Base-by-base conservation (phyloP, 768 basidiomycete species). In the Tricholoma terreum region DNA sequence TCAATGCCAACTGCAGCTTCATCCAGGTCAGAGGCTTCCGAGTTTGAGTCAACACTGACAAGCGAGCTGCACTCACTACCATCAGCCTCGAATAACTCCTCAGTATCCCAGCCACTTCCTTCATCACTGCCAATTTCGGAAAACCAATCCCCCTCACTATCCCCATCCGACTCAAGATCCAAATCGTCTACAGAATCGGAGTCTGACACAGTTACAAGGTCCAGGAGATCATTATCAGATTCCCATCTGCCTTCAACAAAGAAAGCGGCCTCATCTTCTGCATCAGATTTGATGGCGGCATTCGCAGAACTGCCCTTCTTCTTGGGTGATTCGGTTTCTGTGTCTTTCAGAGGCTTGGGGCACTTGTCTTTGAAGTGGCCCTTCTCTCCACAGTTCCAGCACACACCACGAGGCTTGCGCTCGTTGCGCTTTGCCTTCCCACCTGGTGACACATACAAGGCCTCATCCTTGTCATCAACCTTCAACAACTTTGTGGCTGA, bases 381-480 rank as follows among this genome's bases (percentile, higher is more conserved):
- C 34, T 35, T 38, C 36, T 38, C 36, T n/a, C n/a, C n/a, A n/a
- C 36, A 38, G 7, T 15, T 38, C 15, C 36, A 38, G 36, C 36
- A 38, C 14, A 52, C 54, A 11, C 56, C 52, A 17, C 34, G 55
- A 8, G 49, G 59, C 58, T 19, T n/a, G n/a, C n/a, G n/a, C n/a
- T n/a, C n/a, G n/a, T n/a, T n/a, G n/a, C 34, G 48, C n/a, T 53
- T 56, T 8, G 49, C 60, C 24, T 58, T 58, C 10, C 54, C 14
- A 4, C 43, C 31, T 36, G 35, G 51, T 31, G 53, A 51, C 6
- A 57, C 59, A 17, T 56, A 24, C 50, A 71, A 14, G 1, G 68
- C 65, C 46, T 67, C 63, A 46, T 59, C 59, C 5, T 24, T 15
- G n/a, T n/a, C n/a, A n/a, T n/a, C n/a, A n/a, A n/a, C n/a, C 59